Conservation (phyloP, 2,329 filamentous ascomycete genomes). For the Nothophaeocryptopus gaeumannii region DNA sequence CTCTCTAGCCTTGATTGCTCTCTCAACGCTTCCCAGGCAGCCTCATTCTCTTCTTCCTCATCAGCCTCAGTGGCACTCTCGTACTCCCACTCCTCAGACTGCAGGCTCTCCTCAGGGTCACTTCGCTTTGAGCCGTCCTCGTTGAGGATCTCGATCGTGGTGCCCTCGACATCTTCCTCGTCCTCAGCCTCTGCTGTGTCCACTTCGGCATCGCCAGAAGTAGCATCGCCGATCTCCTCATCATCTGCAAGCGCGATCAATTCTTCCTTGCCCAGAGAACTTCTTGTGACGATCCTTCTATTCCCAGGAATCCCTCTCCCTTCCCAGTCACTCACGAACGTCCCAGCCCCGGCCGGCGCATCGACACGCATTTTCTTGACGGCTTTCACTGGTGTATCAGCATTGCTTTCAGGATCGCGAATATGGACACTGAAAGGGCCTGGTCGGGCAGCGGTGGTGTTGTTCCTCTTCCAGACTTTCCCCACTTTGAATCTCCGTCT, state of each 20-base stretch:
- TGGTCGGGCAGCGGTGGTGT: slow-evolving; percentile 2
- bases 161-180: slow-evolving; percentile 18
- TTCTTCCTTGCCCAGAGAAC: slow-evolving; percentile 16
- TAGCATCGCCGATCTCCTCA: slow-evolving; percentile 6
- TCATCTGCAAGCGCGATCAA: slow-evolving; percentile 27
- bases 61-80: slow-evolving; percentile 23
- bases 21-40: background rate
- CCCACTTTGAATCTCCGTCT: slow-evolving; percentile 32
- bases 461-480: slow-evolving; percentile 48
- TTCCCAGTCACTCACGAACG: slow-evolving; percentile 30
- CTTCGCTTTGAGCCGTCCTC: slow-evolving; percentile 25
- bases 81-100: slow-evolving; percentile 29
- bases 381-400: slow-evolving; percentile 38
- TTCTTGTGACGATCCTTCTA: slow-evolving; percentile 33
- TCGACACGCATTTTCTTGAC: slow-evolving; percentile 45
- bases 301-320: slow-evolving; percentile 26
- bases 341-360: slow-evolving; percentile 9
- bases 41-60: slow-evolving; percentile 13
- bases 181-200: background rate
- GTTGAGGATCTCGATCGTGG: slow-evolving; percentile 27
- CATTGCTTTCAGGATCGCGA: background rate
- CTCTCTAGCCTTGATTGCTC: too few relatives aligned
- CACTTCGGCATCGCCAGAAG: slow-evolving; percentile 2
- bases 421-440: slow-evolving; percentile 14
- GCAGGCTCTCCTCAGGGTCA: slow-evolving; percentile 12